These are phyloP conservation scores for Tricladium varicosporioides DNA, from an alignment of 2,329 filamentous ascomycete species.

Conservation along the genomic window DNA sequence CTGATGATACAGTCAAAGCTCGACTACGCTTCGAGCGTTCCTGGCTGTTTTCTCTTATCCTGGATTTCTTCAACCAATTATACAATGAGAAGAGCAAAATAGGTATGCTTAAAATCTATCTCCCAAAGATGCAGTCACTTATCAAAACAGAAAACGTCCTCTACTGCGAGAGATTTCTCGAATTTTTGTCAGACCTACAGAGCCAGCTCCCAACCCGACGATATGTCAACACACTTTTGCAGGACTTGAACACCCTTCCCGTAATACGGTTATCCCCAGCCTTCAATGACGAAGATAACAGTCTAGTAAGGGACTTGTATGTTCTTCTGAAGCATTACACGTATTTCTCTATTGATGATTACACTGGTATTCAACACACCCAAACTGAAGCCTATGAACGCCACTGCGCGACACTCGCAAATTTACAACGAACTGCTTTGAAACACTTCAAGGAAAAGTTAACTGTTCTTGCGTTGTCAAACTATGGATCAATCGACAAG, in stretches of 20 bases:
- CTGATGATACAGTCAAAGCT: conserved; percentile 75
- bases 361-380: conserved; percentile 75
- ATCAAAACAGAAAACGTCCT: conserved; percentile 56
- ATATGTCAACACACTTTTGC: conserved; percentile 85
- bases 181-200: conserved; percentile 85
- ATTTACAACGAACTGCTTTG: conserved; percentile 73
- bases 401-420: conserved; percentile 75
- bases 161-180: conserved; percentile 91
- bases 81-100: conserved; percentile 54
- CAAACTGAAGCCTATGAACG: conserved; percentile 72
- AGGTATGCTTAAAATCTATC: conserved; percentile 36
- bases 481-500: conserved; percentile 84
- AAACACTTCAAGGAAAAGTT: conserved; percentile 87
- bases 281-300: conserved; percentile 72
- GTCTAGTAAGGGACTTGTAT: conserved; percentile 76
- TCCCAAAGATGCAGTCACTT: conserved; percentile 22
- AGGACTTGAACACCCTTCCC: conserved; percentile 80
- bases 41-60: conserved; percentile 83
- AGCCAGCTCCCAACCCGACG: conserved; percentile 91
- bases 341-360: conserved; percentile 86
- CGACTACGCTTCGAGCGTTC: conserved; percentile 86
- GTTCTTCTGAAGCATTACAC: conserved; percentile 82
- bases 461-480: conserved; percentile 86
- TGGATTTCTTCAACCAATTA: conserved; percentile 77
- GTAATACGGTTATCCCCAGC: conserved; percentile 76